Evolutionary conservation across 1,284 basidiomycete species (phyloP).

Genomic region (Melampsora abietis-canadensis): DNA sequence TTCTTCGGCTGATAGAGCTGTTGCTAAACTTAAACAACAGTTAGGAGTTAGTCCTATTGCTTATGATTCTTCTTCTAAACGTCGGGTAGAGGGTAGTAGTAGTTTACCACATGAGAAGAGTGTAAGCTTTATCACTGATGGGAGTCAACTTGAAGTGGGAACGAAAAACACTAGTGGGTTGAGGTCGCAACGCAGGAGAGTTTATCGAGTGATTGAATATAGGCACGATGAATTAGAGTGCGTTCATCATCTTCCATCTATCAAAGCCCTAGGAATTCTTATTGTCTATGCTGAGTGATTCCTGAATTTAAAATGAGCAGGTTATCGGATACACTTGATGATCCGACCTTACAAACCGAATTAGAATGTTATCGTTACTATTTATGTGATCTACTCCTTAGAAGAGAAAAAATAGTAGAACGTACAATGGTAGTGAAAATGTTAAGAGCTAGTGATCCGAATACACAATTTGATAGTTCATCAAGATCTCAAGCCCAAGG

Average conservation of each 20-base stretch:
- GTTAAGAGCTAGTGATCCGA: slow-evolving; percentile 13
- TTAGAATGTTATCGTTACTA: slow-evolving; percentile 32
- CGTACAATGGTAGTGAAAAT: slow-evolving; percentile 26
- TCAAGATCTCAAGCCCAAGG: slow-evolving; percentile 7
- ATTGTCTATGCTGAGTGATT: too few species aligned
- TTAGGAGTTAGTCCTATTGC: slow-evolving; percentile 13
- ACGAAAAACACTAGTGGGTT: not conserved
- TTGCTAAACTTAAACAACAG: slow-evolving; percentile 34
- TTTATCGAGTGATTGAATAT: not conserved
- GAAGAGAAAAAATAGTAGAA: slow-evolving; percentile 20
- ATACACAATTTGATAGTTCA: not conserved
- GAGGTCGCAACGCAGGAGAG: not conserved
- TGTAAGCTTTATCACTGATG: not conserved
- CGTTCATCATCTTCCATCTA: not conserved
- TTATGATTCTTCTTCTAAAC: not conserved
- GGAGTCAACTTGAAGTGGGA: not conserved
- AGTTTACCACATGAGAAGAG: slow-evolving; percentile 5
- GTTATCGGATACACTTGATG: slow-evolving; percentile 7
- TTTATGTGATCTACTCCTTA: slow-evolving; percentile 29
- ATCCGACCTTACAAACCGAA: slow-evolving; percentile 15
- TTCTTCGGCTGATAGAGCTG: slow-evolving; percentile 26
- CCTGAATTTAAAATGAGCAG: not conserved
- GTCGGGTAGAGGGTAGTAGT: not conserved
- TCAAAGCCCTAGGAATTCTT: not conserved
- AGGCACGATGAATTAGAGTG: not conserved